phyloP scores from a whole-genome alignment of 1,284 basidiomycete genomes.

The Heterobasidion parviporum region DNA sequence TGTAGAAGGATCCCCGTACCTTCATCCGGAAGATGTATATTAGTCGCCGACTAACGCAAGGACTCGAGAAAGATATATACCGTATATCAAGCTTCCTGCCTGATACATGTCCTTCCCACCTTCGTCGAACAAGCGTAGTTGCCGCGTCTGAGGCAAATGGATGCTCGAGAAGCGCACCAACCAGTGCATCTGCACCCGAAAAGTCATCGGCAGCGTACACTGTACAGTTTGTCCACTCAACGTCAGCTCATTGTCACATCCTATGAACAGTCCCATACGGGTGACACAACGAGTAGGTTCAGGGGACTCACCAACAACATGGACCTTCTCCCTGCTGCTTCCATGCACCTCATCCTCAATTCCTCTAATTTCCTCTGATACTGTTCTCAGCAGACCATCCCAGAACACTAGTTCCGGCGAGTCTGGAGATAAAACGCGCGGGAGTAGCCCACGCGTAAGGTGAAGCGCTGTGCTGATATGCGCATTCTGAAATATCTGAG shows the following conservation, averaged over 20 bases:
- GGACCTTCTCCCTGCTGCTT: background rate
- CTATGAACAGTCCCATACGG: background rate
- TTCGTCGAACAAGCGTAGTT: conserved; percentile 17
- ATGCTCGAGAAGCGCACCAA: conserved; percentile 62
- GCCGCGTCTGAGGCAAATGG: conserved; percentile 48
- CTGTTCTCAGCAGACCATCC: conserved; percentile 4
- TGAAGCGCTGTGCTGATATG: conserved; percentile 7
- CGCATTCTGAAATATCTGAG: conserved; percentile 4
- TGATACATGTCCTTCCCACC: conserved; percentile 38
- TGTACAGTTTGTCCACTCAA: conserved; percentile 15
- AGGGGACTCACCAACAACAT: background rate
- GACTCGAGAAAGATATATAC: conserved; percentile 1
- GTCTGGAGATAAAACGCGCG: conserved; percentile 6
- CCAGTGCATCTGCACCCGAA: conserved; percentile 42
- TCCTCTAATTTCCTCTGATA: background rate
- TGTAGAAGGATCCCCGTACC: background rate
- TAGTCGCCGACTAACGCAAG: background rate
- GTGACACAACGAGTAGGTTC: too few species aligned
- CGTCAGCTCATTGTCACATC: background rate
- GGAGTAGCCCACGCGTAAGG: conserved; percentile 5
- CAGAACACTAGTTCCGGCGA: conserved; percentile 5
- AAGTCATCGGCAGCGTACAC: conserved; percentile 49
- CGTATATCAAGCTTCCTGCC: conserved; percentile 10
- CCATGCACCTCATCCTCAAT: background rate
- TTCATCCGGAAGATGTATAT: background rate